Percentiles rank a stretch among this genome's conserved stretches.
Conservation (phyloP, 371 early-diverging fungal genomes). For the Rhizopus stolonifer region DNA sequence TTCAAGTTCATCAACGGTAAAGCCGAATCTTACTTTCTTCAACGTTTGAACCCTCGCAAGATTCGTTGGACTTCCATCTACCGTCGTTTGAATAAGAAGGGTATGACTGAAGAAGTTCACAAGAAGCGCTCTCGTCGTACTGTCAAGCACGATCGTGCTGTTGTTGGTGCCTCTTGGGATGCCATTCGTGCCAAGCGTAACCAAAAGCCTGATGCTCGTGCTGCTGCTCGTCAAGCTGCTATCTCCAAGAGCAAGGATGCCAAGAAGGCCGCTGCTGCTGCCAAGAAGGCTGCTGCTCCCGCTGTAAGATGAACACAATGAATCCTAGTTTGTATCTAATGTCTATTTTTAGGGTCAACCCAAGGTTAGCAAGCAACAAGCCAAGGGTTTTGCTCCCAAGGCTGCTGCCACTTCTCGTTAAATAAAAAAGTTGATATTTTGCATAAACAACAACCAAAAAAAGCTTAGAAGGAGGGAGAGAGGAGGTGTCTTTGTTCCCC, state of each 20-base stretch:
- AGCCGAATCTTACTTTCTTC: slow-evolving; percentile 93
- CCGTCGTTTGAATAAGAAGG: slow-evolving; percentile 99
- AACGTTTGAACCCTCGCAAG: slow-evolving; percentile 96
- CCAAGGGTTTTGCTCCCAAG: slow-evolving; percentile 84
- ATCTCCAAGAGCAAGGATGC: slow-evolving; percentile 86
- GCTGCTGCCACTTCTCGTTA: slow-evolving; percentile 89
- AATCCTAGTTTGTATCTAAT: too few species aligned
- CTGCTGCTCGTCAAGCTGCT: slow-evolving; percentile 88
- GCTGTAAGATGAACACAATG: not conserved
- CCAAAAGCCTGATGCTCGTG: slow-evolving; percentile 93
- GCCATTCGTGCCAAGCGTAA: slow-evolving; percentile 94
- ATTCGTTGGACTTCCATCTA: slow-evolving; percentile 95
- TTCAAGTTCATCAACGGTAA: slow-evolving; percentile 97
- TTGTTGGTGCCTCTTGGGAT: slow-evolving; percentile 94
- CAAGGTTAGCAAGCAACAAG: slow-evolving; percentile 87
- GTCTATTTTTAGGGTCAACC: slow-evolving; percentile 24
- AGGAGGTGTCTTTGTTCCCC: not conserved
- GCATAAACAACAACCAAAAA: not conserved
- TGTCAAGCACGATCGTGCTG: slow-evolving; percentile 95
- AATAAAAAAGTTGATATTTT: slow-evolving; percentile 26
- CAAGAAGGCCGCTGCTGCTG: slow-evolving; percentile 77
- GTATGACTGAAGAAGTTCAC: slow-evolving; percentile 91
- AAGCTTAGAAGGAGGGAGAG: too few species aligned
- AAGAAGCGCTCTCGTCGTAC: slow-evolving; percentile 95
- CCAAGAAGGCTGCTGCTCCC: slow-evolving; percentile 71